Evolutionary conservation across 371 early-diverging fungal genomes (phyloP).

Genomic region (Nosema muscidifuracis): DNA sequence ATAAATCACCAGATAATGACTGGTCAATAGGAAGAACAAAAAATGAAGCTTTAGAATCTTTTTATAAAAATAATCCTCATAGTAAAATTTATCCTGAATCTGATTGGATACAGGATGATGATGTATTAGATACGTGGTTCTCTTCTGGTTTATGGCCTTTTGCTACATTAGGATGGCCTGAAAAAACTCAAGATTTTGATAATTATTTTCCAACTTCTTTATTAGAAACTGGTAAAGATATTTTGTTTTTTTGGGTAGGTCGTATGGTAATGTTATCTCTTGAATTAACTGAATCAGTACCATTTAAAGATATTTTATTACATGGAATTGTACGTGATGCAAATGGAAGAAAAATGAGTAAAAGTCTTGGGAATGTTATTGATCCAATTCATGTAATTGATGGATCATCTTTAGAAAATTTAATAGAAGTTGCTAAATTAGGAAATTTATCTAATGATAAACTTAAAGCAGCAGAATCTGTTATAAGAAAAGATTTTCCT

Average conservation of each 20-base stretch:
- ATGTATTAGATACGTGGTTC: slow-evolving; percentile 99
- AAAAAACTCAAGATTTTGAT: slow-evolving; percentile 61
- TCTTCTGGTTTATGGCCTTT: slow-evolving; percentile 97
- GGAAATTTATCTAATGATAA: slow-evolving; percentile 75
- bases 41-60: slow-evolving; percentile 69
- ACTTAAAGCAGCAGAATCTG: background rate
- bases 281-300: slow-evolving; percentile 81
- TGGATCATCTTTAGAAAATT: slow-evolving; percentile 71
- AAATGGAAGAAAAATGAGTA: slow-evolving; percentile 98
- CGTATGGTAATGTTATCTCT: slow-evolving; percentile 98
- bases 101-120: slow-evolving; percentile 73
- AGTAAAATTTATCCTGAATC: slow-evolving; percentile 60
- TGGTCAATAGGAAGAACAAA: slow-evolving; percentile 81
- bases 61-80: slow-evolving; percentile 9
- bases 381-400: slow-evolving; percentile 96
- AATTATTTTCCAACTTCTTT: slow-evolving; percentile 82
- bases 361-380: slow-evolving; percentile 93
- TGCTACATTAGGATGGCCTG: slow-evolving; percentile 88
- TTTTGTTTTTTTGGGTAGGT: slow-evolving; percentile 99
- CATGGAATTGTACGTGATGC: slow-evolving; percentile 99
- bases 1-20: slow-evolving; percentile 68
- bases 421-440: slow-evolving; percentile 70
- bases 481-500: slow-evolving; percentile 80
- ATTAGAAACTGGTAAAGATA: slow-evolving; percentile 96
- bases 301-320: slow-evolving; percentile 77